Percentiles rank a stretch among this genome's conserved stretches.
Conservation (phyloP, 2,329 filamentous ascomycete genomes). For the Orbilia quercus region DNA sequence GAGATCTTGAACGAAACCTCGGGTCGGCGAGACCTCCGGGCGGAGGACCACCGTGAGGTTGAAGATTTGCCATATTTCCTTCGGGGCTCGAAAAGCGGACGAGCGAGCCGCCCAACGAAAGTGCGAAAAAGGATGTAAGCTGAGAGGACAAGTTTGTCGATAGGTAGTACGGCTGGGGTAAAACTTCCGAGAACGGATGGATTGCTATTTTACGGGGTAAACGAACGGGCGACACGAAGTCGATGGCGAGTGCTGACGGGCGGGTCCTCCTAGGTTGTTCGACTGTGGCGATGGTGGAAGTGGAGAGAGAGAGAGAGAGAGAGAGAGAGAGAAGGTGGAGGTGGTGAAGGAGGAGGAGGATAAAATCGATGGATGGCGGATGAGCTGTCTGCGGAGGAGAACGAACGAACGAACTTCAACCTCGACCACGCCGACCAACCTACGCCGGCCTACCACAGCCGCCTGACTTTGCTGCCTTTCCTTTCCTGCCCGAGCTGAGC, state of each 20-base stretch:
- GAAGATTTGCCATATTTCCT: slow-evolving; percentile 46
- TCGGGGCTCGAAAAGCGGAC: slow-evolving; percentile 28
- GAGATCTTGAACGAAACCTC: slow-evolving; percentile 68
- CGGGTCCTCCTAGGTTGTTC: slow-evolving; percentile 5
- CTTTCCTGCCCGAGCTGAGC: slow-evolving; percentile 26
- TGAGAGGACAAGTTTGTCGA: slow-evolving; percentile 16
- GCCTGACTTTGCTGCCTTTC: background rate
- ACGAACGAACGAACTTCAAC: background rate
- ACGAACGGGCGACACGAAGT: slow-evolving; percentile 36
- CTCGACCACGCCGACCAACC: slow-evolving; percentile 2
- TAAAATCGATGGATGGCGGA: slow-evolving; percentile 49
- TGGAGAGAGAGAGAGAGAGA: slow-evolving; percentile 21
- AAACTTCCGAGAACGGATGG: slow-evolving; percentile 41
- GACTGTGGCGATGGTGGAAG: slow-evolving; percentile 28
- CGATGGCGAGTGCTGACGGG: slow-evolving; percentile 15
- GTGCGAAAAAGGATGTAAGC: slow-evolving; percentile 15
- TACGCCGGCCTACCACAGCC: slow-evolving; percentile 7
- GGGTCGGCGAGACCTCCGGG: slow-evolving; percentile 51
- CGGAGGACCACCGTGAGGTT: slow-evolving; percentile 45
- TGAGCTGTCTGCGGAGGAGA: slow-evolving; percentile 46
- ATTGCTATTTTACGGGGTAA: slow-evolving; percentile 7
- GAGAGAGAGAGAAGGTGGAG: slow-evolving; percentile 33
- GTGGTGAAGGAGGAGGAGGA: slow-evolving; percentile 10
- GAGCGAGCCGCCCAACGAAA: slow-evolving; percentile 42
- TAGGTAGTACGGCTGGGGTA: background rate